These are phyloP conservation scores for Isabelozyma gotoi DNA, from an alignment of 805 yeast species.

Conservation along the genomic window DNA sequence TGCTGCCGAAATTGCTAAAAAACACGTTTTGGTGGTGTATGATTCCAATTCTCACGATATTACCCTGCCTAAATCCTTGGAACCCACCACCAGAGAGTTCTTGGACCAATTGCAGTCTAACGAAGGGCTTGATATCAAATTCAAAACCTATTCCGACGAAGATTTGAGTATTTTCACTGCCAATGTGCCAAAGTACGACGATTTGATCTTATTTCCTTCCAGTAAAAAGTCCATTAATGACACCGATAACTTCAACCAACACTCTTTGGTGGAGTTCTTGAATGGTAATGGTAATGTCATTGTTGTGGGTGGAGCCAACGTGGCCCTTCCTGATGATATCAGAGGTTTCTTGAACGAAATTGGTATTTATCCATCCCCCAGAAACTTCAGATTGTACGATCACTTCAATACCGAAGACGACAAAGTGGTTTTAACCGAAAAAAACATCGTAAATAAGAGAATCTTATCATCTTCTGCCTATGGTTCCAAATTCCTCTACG, in stretches of 20 bases:
- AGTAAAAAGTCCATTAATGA: constrained; percentile 30
- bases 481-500: constrained; percentile 13
- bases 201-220: constrained; percentile 36
- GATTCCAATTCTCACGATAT: constrained; percentile 28
- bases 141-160: constrained; percentile 22
- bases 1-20: background rate
- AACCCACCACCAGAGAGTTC: constrained; percentile 8
- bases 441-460: constrained; percentile 23
- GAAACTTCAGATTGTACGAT: constrained; percentile 61
- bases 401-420: constrained; percentile 49
- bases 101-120: constrained; percentile 19
- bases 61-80: background rate
- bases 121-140: constrained; percentile 13
- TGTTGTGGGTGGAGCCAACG: constrained; percentile 51
- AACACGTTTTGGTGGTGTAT: constrained; percentile 29
- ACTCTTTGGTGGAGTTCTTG: constrained; percentile 56
- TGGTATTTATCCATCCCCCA: constrained; percentile 84
- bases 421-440: constrained; percentile 28
- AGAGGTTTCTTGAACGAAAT: constrained; percentile 71
- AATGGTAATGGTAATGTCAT: constrained; percentile 74
- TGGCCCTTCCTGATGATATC: constrained; percentile 40
- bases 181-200: constrained; percentile 23
- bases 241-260: constrained; percentile 28
- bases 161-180: constrained; percentile 20
- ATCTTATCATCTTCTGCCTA: constrained; percentile 9